A percentile compares a stretch with the other conserved stretches of the same genome.
Conservation (phyloP, 1,284 basidiomycete species). For the Somion occarium region DNA sequence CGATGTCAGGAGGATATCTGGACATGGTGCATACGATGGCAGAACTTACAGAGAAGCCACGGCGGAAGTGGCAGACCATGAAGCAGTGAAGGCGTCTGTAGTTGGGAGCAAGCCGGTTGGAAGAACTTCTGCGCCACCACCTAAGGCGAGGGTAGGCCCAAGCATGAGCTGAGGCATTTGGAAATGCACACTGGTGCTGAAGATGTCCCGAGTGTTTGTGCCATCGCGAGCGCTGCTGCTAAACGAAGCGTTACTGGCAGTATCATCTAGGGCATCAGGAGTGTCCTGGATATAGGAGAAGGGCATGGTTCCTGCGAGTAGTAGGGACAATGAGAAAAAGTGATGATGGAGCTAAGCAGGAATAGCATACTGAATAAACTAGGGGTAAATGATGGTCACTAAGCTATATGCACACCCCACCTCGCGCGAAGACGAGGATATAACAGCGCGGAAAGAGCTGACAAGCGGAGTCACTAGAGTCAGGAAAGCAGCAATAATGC, state of each 20-base stretch:
- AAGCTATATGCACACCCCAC: no score
- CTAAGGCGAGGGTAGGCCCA: slow-evolving; percentile 55
- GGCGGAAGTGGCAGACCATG: slow-evolving; percentile 47
- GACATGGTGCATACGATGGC: slow-evolving; percentile 6
- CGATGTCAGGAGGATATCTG: not conserved
- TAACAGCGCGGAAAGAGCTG: no score
- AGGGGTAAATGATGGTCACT: no score
- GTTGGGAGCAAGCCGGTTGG: slow-evolving; percentile 40
- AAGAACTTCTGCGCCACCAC: slow-evolving; percentile 69
- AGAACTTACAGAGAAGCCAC: slow-evolving; percentile 15
- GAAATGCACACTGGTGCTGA: slow-evolving; percentile 41
- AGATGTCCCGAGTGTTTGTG: slow-evolving; percentile 9
- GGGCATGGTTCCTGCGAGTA: no score
- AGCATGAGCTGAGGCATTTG: slow-evolving; percentile 64
- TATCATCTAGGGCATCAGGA: not conserved
- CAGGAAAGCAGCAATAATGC: no score
- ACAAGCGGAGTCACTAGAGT: no score
- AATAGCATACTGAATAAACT: no score
- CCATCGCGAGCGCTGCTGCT: not conserved
- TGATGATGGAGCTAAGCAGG: no score
- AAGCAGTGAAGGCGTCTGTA: slow-evolving; percentile 29
- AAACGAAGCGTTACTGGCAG: not conserved
- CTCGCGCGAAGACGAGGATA: no score
- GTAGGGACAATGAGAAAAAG: no score
- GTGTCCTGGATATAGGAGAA: not conserved